Conservation (phyloP, 2,329 filamentous ascomycete species). For the Didymella pomorum region DNA sequence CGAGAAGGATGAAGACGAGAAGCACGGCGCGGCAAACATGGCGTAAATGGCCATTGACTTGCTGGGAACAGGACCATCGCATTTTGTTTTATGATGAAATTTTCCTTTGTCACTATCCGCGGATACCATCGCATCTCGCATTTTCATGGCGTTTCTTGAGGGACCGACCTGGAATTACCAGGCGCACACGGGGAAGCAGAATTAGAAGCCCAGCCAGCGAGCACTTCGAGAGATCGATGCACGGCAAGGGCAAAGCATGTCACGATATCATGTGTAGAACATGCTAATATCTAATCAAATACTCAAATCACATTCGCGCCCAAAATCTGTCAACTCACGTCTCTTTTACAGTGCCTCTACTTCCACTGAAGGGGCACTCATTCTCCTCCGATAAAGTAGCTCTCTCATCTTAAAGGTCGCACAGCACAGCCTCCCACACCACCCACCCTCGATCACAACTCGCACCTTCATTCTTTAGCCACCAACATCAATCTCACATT, state of each 20-base stretch:
- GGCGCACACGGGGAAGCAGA: constrained; percentile 8
- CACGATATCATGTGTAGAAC: constrained; percentile 11
- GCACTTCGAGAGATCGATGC: neutral
- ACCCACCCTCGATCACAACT: neutral
- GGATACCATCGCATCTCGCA: constrained; percentile 22
- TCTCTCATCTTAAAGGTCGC: neutral
- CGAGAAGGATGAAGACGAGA: constrained; percentile 53
- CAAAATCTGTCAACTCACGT: neutral
- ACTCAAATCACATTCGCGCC: neutral
- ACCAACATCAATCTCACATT: neutral
- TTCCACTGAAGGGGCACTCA: neutral
- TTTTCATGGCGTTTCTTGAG: constrained; percentile 16
- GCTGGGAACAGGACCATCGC: constrained; percentile 14
- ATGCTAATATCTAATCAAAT: constrained; percentile 15
- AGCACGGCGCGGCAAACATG: constrained; percentile 38
- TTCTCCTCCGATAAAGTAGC: neutral
- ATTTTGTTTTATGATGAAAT: constrained; percentile 16
- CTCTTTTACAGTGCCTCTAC: neutral
- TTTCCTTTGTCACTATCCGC: constrained; percentile 20
- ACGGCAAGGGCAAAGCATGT: constrained; percentile 4
- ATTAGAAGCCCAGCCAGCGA: constrained; percentile 1
- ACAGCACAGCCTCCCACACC: neutral
- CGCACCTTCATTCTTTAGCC: neutral
- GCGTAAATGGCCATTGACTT: constrained; percentile 27
- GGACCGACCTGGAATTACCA: constrained; percentile 9